A percentile compares a stretch with the other conserved stretches of the same genome.
Conservation (phyloP, 2,329 filamentous ascomycete genomes). For the Venturiaceae sp. region DNA sequence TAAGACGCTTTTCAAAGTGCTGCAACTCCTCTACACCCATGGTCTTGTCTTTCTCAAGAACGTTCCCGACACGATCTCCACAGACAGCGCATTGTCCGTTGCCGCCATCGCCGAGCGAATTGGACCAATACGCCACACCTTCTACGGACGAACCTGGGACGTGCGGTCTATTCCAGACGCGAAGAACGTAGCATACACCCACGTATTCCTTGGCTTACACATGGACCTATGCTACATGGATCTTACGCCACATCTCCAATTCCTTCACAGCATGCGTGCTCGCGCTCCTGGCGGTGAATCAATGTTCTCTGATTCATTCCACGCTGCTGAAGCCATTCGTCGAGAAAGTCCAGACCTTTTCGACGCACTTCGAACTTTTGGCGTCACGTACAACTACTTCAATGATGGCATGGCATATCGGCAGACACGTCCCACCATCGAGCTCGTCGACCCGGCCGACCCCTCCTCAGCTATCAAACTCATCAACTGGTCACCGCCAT, state of each 20-base stretch:
- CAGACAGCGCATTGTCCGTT: conserved; percentile 52
- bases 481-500: conserved; percentile 69
- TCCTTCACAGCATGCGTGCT: conserved; percentile 83
- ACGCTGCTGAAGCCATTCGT: conserved; percentile 41
- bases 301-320: conserved; percentile 70
- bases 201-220: conserved; percentile 72
- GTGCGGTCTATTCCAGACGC: conserved; percentile 72
- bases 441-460: conserved; percentile 21
- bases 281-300: conserved; percentile 72
- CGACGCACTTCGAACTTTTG: conserved; percentile 30
- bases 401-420: conserved; percentile 56
- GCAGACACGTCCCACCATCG: conserved; percentile 46
- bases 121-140: conserved; percentile 71
- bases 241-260: conserved; percentile 69
- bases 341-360: conserved; percentile 16
- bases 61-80: conserved; percentile 44
- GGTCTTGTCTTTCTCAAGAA: conserved; percentile 70
- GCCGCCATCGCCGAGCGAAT: conserved; percentile 60
- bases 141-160: conserved; percentile 88
- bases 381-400: conserved; percentile 57
- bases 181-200: conserved; percentile 86
- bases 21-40: conserved; percentile 52
- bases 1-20: conserved; percentile 47
- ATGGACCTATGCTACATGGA: conserved; percentile 87
- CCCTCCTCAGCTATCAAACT: conserved; percentile 23